These are phyloP conservation scores for Kurtzmaniella quercitrusa DNA, from an alignment of 1,139 yeast genomes.

Conservation along the genomic window DNA sequence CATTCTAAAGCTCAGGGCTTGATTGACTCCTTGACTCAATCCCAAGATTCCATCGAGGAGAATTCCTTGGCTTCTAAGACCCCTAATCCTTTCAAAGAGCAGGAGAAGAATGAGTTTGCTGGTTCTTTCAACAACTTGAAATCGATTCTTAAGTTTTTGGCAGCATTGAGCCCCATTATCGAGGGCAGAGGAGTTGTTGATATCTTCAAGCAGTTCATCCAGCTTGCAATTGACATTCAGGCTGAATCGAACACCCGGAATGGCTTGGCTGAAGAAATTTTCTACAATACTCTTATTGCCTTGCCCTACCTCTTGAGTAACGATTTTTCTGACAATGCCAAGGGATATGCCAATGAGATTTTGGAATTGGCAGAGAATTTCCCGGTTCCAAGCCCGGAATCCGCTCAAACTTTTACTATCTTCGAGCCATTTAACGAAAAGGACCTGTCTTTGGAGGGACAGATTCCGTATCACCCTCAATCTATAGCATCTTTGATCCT, in stretches of 20 bases:
- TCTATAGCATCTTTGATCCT: constrained; percentile 49
- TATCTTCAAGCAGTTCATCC: constrained; percentile 53
- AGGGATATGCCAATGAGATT: constrained; percentile 37
- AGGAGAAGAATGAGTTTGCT: constrained; percentile 35
- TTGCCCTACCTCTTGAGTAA: constrained; percentile 65
- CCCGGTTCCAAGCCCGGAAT: constrained; percentile 16
- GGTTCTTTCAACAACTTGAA: constrained; percentile 75
- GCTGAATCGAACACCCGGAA: constrained; percentile 32
- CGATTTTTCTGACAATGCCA: constrained; percentile 30
- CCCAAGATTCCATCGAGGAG: constrained; percentile 13
- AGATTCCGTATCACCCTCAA: constrained; percentile 52
- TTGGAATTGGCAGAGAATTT: constrained; percentile 42
- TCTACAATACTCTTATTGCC: constrained; percentile 57
- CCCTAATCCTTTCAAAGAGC: constrained; percentile 7
- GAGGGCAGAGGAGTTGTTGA: constrained; percentile 47
- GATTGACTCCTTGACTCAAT: constrained; percentile 26
- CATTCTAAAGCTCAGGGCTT: constrained; percentile 58
- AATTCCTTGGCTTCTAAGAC: constrained; percentile 1
- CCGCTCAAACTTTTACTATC: constrained; percentile 15
- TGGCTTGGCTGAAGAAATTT: constrained; percentile 68
- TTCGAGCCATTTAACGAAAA: constrained; percentile 40
- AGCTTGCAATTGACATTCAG: constrained; percentile 56
- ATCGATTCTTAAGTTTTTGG: constrained; percentile 64
- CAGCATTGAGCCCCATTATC: constrained; percentile 59
- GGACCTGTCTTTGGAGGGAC: constrained; percentile 20